These are phyloP conservation scores for Acacia confusa DNA, from an alignment of 306 rosid species.

Conservation along the genomic window DNA sequence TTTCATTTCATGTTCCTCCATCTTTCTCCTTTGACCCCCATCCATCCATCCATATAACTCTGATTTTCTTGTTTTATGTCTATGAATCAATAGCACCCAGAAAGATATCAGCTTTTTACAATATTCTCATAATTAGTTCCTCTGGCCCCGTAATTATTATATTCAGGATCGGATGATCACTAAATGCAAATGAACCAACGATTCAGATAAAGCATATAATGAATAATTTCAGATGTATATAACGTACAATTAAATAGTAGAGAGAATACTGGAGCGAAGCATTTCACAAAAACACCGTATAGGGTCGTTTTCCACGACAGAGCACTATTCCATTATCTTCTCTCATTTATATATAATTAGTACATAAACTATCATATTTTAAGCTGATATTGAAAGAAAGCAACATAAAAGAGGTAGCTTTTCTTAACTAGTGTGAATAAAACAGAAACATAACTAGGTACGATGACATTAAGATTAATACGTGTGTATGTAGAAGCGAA, in stretches of 20 bases:
- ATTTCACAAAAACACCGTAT: background rate
- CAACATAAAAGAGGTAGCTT: background rate
- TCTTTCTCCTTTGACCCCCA: background rate
- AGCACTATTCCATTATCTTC: background rate
- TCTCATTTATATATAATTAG: background rate
- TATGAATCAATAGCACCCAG: background rate
- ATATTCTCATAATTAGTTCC: background rate
- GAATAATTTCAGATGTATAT: background rate
- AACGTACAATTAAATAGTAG: too few species aligned
- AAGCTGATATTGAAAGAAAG: too few species aligned
- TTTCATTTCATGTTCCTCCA: background rate
- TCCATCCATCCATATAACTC: background rate
- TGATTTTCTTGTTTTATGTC: background rate
- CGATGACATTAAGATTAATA: background rate
- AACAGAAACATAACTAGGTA: background rate
- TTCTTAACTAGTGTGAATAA: background rate
- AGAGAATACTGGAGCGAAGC: background rate
- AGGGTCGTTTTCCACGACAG: background rate
- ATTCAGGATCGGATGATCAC: background rate
- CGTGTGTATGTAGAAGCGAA: background rate
- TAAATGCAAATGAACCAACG: background rate
- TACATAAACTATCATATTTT: background rate
- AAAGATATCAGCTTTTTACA: background rate
- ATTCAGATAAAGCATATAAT: background rate
- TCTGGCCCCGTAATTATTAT: background rate